Conservation (phyloP, 2,329 filamentous ascomycete species). For the Fusarium sp. region DNA sequence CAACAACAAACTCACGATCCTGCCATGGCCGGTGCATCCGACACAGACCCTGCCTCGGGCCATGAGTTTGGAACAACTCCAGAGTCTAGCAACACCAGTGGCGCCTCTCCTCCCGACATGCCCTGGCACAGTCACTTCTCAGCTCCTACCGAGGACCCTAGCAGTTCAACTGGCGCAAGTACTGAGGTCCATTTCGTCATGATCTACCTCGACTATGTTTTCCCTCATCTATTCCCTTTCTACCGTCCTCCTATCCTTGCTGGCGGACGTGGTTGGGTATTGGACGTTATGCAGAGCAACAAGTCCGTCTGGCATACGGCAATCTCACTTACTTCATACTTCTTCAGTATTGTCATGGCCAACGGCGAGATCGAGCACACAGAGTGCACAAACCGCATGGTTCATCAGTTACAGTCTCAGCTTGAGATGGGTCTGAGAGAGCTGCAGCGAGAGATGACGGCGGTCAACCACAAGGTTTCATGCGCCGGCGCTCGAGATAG, state of each 20-base stretch:
- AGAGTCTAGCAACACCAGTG: slow-evolving; percentile 48
- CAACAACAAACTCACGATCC: slow-evolving; percentile 13
- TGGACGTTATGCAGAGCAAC: slow-evolving; percentile 67
- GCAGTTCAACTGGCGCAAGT: slow-evolving; percentile 40
- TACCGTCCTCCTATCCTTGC: slow-evolving; percentile 67
- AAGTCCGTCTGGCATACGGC: slow-evolving; percentile 68
- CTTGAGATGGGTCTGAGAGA: slow-evolving; percentile 59
- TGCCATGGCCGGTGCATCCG: slow-evolving; percentile 43
- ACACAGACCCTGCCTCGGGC: slow-evolving; percentile 45
- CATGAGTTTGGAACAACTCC: slow-evolving; percentile 45
- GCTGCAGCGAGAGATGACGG: slow-evolving; percentile 57
- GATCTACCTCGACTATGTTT: slow-evolving; percentile 71
- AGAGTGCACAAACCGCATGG: slow-evolving; percentile 52
- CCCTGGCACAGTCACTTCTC: slow-evolving; percentile 51
- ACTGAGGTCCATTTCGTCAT: slow-evolving; percentile 61
- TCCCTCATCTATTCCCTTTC: slow-evolving; percentile 72
- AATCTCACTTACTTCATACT: slow-evolving; percentile 68
- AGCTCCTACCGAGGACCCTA: slow-evolving; percentile 37
- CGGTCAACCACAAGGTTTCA: slow-evolving; percentile 50
- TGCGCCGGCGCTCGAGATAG: slow-evolving; percentile 49
- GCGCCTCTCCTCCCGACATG: slow-evolving; percentile 48
- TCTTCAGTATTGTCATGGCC: slow-evolving; percentile 61
- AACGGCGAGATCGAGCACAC: slow-evolving; percentile 50
- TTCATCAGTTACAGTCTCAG: slow-evolving; percentile 57
- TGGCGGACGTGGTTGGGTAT: slow-evolving; percentile 70